Conservation (phyloP, 805 yeast species). For the Debaryomyces castellii region DNA sequence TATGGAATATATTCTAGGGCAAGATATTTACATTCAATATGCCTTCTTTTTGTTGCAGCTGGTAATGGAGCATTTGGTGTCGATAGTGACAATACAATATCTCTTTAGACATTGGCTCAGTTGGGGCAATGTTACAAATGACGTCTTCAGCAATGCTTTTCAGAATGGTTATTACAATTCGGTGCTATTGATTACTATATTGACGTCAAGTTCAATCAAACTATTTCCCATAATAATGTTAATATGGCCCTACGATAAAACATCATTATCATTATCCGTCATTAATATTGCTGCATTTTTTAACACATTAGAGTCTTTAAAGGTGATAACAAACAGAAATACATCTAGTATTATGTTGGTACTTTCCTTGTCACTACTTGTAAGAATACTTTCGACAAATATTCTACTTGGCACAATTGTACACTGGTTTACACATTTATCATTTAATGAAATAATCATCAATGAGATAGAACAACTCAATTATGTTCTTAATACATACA, state of each 20-base stretch:
- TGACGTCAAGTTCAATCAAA: conserved; percentile 77
- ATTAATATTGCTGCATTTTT: conserved; percentile 61
- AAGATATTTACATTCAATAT: conserved; percentile 51
- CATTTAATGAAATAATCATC: conserved; percentile 6
- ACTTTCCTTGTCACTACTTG: conserved; percentile 13
- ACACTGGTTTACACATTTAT: conserved; percentile 10
- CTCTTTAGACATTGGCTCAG: conserved; percentile 14
- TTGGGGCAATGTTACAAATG: conserved; percentile 14
- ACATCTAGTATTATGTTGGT: conserved; percentile 14
- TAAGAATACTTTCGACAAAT: conserved; percentile 14
- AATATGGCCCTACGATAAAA: conserved; percentile 90
- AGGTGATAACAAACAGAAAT: conserved; percentile 17
- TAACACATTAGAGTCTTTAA: conserved; percentile 61
- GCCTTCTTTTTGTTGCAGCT: conserved; percentile 54
- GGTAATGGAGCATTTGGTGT: conserved; percentile 42
- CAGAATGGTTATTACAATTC: conserved; percentile 35
- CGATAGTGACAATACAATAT: conserved; percentile 36
- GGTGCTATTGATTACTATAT: conserved; percentile 64
- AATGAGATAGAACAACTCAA: conserved; percentile 10
- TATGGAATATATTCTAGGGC: conserved; percentile 24
- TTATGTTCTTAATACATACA: neutral
- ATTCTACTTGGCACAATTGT: conserved; percentile 13
- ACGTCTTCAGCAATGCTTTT: conserved; percentile 18
- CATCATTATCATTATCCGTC: conserved; percentile 59
- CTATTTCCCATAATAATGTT: conserved; percentile 89